These are phyloP conservation scores for Yamadazyma paraphyllophila DNA, from an alignment of 805 yeast species.

Conservation along the genomic window DNA sequence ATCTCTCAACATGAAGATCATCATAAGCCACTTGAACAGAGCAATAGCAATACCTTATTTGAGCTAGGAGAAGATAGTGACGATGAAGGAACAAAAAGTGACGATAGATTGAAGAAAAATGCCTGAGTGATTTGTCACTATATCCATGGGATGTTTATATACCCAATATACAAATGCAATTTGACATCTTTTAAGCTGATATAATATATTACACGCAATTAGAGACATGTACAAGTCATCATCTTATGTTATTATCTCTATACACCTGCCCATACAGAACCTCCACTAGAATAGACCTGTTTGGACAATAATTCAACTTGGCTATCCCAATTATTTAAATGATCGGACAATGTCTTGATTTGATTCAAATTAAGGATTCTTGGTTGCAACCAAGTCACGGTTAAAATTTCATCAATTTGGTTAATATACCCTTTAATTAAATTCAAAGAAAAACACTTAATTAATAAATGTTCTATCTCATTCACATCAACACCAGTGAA, in stretches of 20 bases:
- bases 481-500: conserved; percentile 63
- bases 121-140: neutral
- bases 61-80: conserved; percentile 42
- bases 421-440: conserved; percentile 88
- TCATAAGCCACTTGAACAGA: conserved; percentile 13
- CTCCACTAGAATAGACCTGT: conserved; percentile 38
- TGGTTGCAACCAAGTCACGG: conserved; percentile 94
- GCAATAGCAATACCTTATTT: conserved; percentile 33
- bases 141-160: neutral
- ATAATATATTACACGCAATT: no score
- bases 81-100: conserved; percentile 26
- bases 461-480: conserved; percentile 85
- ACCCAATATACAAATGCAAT: neutral
- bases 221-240: neutral
- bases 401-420: conserved; percentile 75
- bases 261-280: conserved; percentile 41
- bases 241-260: conserved; percentile 7
- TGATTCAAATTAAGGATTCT: conserved; percentile 83
- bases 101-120: conserved; percentile 18
- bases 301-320: conserved; percentile 63
- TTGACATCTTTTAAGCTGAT: no score
- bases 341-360: conserved; percentile 69
- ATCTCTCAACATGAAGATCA: conserved; percentile 12
- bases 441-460: conserved; percentile 85
- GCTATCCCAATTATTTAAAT: conserved; percentile 73